Evolutionary conservation across 2,329 filamentous ascomycete species (phyloP).

Genomic region (Aspergillus chevalieri): DNA sequence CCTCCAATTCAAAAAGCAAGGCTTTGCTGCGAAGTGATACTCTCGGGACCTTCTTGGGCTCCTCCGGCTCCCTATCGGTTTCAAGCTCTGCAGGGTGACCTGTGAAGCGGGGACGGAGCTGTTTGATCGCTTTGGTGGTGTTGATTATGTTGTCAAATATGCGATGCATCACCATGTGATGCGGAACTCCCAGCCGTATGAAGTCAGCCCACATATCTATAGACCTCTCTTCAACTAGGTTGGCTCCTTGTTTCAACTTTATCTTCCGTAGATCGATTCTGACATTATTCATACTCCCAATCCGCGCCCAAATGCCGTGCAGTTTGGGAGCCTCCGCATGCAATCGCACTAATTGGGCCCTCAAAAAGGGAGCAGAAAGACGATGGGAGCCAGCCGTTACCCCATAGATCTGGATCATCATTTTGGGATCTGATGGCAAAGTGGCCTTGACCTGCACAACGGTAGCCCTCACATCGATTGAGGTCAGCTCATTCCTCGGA

Average conservation of each 20-base stretch:
- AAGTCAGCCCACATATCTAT: slow-evolving; percentile 81
- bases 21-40: slow-evolving; percentile 75
- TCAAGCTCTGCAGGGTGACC: slow-evolving; percentile 86
- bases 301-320: slow-evolving; percentile 74
- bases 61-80: slow-evolving; percentile 75
- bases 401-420: slow-evolving; percentile 84
- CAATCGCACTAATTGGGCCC: slow-evolving; percentile 70
- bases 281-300: slow-evolving; percentile 75
- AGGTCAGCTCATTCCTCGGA: slow-evolving; percentile 59
- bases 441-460: slow-evolving; percentile 83
- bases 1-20: slow-evolving; percentile 85
- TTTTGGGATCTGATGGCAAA: slow-evolving; percentile 79
- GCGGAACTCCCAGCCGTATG: slow-evolving; percentile 79
- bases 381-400: slow-evolving; percentile 78
- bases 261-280: slow-evolving; percentile 75
- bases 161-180: slow-evolving; percentile 81
- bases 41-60: slow-evolving; percentile 78
- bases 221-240: slow-evolving; percentile 65
- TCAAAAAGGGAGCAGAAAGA: slow-evolving; percentile 77
- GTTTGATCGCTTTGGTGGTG: slow-evolving; percentile 75
- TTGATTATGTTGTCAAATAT: slow-evolving; percentile 94
- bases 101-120: slow-evolving; percentile 87
- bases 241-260: slow-evolving; percentile 60
- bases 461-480: slow-evolving; percentile 72
- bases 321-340: slow-evolving; percentile 84